phyloP scores from a whole-genome alignment of 2,329 filamentous ascomycete species.

The Zelopaecilomyces penicillatus region DNA sequence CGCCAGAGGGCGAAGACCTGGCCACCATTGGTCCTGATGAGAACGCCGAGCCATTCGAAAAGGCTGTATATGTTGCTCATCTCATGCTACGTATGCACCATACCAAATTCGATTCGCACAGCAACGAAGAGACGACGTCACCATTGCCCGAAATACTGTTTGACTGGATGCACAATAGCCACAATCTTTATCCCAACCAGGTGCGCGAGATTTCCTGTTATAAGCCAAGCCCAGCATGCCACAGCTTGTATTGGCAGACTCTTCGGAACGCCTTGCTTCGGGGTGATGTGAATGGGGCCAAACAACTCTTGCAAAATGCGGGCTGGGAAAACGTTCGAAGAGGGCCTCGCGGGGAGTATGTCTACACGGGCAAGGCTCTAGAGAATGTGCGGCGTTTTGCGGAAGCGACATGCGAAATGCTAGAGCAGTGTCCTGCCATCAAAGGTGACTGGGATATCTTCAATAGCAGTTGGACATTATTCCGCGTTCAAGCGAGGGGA shows the following conservation, averaged over 20 bases:
- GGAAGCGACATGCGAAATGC: constrained; percentile 56
- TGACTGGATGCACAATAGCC: constrained; percentile 70
- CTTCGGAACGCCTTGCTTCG: constrained; percentile 68
- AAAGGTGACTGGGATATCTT: constrained; percentile 73
- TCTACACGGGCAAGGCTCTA: constrained; percentile 69
- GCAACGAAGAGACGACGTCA: constrained; percentile 31
- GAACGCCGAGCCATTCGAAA: constrained; percentile 55
- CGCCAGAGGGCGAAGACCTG: constrained; percentile 43
- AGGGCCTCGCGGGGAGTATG: constrained; percentile 53
- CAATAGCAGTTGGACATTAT: constrained; percentile 74
- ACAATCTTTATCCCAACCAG: constrained; percentile 63
- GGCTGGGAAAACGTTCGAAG: constrained; percentile 72
- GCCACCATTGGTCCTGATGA: constrained; percentile 59
- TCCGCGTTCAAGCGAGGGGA: constrained; percentile 64
- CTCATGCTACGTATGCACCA: constrained; percentile 75
- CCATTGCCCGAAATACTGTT: constrained; percentile 71
- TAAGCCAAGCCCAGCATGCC: constrained; percentile 65
- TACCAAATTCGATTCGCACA: constrained; percentile 36
- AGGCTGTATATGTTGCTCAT: constrained; percentile 70
- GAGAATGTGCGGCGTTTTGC: constrained; percentile 68
- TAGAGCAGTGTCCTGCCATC: constrained; percentile 65
- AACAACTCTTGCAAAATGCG: constrained; percentile 62
- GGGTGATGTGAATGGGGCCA: constrained; percentile 60
- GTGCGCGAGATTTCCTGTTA: constrained; percentile 54
- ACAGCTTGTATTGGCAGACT: constrained; percentile 76